These are phyloP conservation scores for Syncephalastrum contaminatum DNA, from an alignment of 371 early-diverging fungal species.

Conservation along the genomic window DNA sequence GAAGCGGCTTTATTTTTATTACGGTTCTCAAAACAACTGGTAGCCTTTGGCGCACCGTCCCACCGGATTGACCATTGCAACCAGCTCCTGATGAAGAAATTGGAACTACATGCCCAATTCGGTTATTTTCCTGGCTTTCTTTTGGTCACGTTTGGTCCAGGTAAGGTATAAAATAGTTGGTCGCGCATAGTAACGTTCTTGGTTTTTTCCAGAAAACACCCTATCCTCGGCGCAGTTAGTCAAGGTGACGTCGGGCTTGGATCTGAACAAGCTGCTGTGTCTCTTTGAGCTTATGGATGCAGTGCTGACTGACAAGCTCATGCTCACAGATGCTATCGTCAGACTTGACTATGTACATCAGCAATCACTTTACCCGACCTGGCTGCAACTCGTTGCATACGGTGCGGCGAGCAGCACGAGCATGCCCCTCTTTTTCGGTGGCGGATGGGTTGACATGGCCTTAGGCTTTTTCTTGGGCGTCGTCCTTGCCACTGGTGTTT, in stretches of 20 bases:
- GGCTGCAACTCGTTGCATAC: conserved; percentile 53
- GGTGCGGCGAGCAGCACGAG: conserved; percentile 55
- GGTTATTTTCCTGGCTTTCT: conserved; percentile 63
- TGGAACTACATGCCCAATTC: conserved; percentile 53
- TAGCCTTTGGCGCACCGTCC: conserved; percentile 69
- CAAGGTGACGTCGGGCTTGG: conserved; percentile 47
- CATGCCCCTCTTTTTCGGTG: conserved; percentile 58
- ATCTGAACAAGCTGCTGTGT: conserved; percentile 54
- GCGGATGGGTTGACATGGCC: conserved; percentile 52
- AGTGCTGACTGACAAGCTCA: conserved; percentile 42
- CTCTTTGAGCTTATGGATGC: conserved; percentile 58
- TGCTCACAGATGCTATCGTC: conserved; percentile 53
- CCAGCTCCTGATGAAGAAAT: conserved; percentile 41
- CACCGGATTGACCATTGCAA: conserved; percentile 71
- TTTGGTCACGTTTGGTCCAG: conserved; percentile 59
- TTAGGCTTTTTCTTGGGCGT: conserved; percentile 44
- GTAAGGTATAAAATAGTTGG: conserved; percentile 29
- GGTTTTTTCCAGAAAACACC: conserved; percentile 16
- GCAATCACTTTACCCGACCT: conserved; percentile 41
- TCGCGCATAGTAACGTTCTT: conserved; percentile 3
- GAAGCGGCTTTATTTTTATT: conserved; percentile 13
- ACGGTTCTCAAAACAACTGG: conserved; percentile 51
- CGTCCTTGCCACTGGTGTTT: conserved; percentile 50
- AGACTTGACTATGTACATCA: conserved; percentile 48
- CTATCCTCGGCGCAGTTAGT: conserved; percentile 60